Base-by-base conservation (phyloP, 768 basidiomycete species). In the Boletus vermiculosoides region DNA sequence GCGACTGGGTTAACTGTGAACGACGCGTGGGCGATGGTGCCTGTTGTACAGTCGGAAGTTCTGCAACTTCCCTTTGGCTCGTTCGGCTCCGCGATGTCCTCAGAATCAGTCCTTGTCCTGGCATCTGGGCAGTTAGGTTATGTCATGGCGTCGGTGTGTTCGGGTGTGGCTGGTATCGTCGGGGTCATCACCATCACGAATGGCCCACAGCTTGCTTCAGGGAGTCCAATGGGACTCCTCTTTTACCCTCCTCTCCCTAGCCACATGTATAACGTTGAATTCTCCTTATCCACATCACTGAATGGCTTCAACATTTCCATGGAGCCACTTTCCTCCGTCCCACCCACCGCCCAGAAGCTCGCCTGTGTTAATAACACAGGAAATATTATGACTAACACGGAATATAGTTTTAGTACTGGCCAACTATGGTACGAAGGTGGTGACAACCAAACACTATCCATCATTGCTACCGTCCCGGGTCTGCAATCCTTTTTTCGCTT, bases 1-100 rank as follows among this genome's bases (percentile, higher is more conserved):
- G 45, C 30, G 15, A 55, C 57, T 6, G 49, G 57, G 39, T 41
- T 55, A 13, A 58, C 53, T 2, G 46, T 50, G 1, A 50, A 56
- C 28, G 44, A 50, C 33, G 20, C 23, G 11, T 56, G 41, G 31
- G 33, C 8, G 23, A 25, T 49, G 53, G 47, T 20, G 18, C 33
- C 53, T 18, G 0, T 5, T 15, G 34, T 37, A 2, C 2, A 2
- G 10, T 5, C 20, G 12, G 7, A 23, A 13, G 1, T 1, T 3
- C 6, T 56, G 12, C 3, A 1, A 20, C 3, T 36, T 11, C 45
- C 44, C 5, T 40, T n/a, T 40, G 45, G 37, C 16, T 10, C 30
- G 22, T 10, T 36, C 8, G 1, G 10, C 9, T 2, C 47, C 22
- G 2, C 31, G 18, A 5, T 7, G n/a, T n/a, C 30, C 3, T n/a